phyloP scores from a whole-genome alignment of 106 monocot species.

The Dioscorea dumetorum region DNA sequence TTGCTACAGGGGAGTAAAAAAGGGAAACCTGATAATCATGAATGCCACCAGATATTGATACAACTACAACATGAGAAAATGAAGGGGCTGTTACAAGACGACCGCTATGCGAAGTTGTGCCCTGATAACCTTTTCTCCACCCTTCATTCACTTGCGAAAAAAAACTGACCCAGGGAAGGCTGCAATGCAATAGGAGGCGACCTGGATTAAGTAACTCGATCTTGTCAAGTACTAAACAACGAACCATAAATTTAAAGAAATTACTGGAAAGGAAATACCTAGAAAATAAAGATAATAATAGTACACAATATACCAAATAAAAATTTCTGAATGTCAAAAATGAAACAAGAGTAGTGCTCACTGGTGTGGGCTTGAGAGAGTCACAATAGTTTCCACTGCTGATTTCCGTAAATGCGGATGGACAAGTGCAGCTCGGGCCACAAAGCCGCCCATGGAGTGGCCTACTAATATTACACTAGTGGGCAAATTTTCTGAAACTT shows the following conservation, averaged over 20 bases:
- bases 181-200: slow-evolving; percentile 94
- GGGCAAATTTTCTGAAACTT: slow-evolving; percentile 46
- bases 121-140: slow-evolving; percentile 75
- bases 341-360: slow-evolving; percentile 22
- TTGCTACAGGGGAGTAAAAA: background rate
- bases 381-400: slow-evolving; percentile 83
- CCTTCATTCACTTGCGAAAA: slow-evolving; percentile 71
- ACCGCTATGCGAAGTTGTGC: slow-evolving; percentile 22
- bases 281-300: too few species aligned
- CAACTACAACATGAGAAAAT: slow-evolving; percentile 74
- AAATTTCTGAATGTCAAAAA: background rate
- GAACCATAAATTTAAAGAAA: slow-evolving; percentile 1
- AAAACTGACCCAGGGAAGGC: slow-evolving; percentile 87
- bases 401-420: slow-evolving; percentile 70
- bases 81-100: slow-evolving; percentile 34
- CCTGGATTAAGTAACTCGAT: slow-evolving; percentile 45
- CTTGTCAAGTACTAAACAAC: slow-evolving; percentile 16
- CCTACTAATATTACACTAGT: slow-evolving; percentile 90
- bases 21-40: slow-evolving; percentile 78
- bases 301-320: too few species aligned
- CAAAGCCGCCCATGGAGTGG: slow-evolving; percentile 99
- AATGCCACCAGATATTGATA: slow-evolving; percentile 88
- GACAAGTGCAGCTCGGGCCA: slow-evolving; percentile 83
- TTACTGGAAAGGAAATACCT: background rate
- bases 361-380: slow-evolving; percentile 96